These are phyloP conservation scores for Ophiostoma piceae DNA, from an alignment of 2,329 filamentous ascomycete species.

Conservation along the genomic window DNA sequence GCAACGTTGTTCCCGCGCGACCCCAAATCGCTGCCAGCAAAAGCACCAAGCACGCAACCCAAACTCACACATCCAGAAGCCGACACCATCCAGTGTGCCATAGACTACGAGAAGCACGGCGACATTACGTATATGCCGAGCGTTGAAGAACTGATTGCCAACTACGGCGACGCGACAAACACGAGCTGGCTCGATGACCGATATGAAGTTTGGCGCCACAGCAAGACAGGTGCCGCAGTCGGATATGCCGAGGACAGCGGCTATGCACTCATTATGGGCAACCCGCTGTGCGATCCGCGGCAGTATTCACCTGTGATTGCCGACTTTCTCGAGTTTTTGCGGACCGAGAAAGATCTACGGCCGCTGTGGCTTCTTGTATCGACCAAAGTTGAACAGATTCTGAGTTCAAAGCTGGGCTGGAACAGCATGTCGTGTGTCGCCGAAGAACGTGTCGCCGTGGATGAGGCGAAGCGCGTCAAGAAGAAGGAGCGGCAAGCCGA, in stretches of 20 bases:
- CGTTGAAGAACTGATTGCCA: conserved; percentile 82
- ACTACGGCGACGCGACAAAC: conserved; percentile 91
- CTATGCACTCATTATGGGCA: conserved; percentile 72
- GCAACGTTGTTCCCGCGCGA: conserved; percentile 84
- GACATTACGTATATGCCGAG: conserved; percentile 56
- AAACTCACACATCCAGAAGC: conserved; percentile 80
- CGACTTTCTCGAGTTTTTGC: conserved; percentile 64
- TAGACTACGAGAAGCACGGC: conserved; percentile 35
- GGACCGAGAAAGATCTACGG: conserved; percentile 48
- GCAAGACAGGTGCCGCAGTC: conserved; percentile 71
- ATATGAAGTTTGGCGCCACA: conserved; percentile 82
- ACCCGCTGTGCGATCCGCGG: conserved; percentile 74
- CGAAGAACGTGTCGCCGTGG: conserved; percentile 75
- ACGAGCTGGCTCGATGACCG: conserved; percentile 90
- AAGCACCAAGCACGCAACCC: conserved; percentile 38
- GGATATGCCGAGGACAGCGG: conserved; percentile 69
- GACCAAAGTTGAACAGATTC: conserved; percentile 67
- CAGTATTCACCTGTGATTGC: conserved; percentile 71
- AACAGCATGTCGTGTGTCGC: conserved; percentile 81
- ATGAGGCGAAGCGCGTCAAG: conserved; percentile 46
- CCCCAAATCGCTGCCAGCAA: conserved; percentile 75
- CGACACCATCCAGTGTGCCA: conserved; percentile 66
- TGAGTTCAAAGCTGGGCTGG: conserved; percentile 78
- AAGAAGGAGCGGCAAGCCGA: conserved; percentile 77
- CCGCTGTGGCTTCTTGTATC: conserved; percentile 90